Evolutionary conservation across 805 yeast species (phyloP), one percentile per base, ranked within the genome.

Genomic region (Candida loeiensis): DNA sequence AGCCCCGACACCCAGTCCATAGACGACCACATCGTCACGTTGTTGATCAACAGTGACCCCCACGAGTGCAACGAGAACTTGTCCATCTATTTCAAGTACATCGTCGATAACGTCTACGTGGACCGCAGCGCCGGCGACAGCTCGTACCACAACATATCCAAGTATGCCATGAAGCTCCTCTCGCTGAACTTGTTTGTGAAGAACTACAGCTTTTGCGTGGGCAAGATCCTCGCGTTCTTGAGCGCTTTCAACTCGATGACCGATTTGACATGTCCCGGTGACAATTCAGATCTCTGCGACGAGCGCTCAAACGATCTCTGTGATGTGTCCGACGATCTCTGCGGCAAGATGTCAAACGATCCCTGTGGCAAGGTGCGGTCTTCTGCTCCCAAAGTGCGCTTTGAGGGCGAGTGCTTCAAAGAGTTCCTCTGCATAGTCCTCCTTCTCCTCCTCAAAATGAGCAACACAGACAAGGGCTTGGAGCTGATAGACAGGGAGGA

Each of bases 1-100:
- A 24, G 31, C 28, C 39, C 30, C 17, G 6, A 4, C 9, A 34
- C 11, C 16, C 37, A 22, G 20, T 20, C 19, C 14, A 20, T 40
- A 11, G 44, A 43, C 14, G 43, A 35, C n/a, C 38, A 43, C n/a
- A 27, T 55, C 4, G 30, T 43, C 9, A 50, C 55, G 11, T 41
- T 56, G 12, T 50, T 68, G 9, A 51, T 66, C 36, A 61, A 59
- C 27, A 65, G 72, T 41, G 74, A 69, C 40, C 49, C 71, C 7
- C 44, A 45, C 4, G 74, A 61, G 45, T 64, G 70, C 45, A 69
- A 69, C 49, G 54, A 61, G 40, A 66, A 66, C 49, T 50, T 69
- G 13, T 63, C 69, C 1, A 43, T 50, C 3, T 63, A 46, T 41
- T 44, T 69, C 40, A 66, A 69, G 49, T 35, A 53, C 19, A 57